Evolutionary conservation across 352 stramenopile species (phyloP).

Genomic region (Peronosclerospora sorghi): DNA sequence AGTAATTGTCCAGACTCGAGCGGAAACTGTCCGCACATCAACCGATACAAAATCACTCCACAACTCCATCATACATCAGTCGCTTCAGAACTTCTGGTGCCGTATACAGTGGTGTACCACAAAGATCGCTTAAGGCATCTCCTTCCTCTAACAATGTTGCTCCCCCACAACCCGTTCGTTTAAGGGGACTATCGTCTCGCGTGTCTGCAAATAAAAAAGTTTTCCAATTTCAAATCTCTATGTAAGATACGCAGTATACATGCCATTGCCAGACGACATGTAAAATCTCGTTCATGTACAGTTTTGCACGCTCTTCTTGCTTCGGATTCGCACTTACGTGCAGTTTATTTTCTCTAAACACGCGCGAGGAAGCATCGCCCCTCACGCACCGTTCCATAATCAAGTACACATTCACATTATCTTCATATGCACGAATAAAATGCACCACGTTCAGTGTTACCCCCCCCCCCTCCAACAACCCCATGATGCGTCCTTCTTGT

Average conservation of each 20-base stretch:
- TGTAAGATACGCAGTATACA: too few species aligned
- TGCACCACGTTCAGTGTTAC: constrained; percentile 76
- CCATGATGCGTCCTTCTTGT: constrained; percentile 69
- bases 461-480: constrained; percentile 56
- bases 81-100: constrained; percentile 52
- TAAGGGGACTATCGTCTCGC: constrained; percentile 48
- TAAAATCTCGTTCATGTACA: constrained; percentile 68
- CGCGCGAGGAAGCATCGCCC: constrained; percentile 37
- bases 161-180: constrained; percentile 72
- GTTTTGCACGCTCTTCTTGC: constrained; percentile 33
- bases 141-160: constrained; percentile 40
- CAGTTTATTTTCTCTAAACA: constrained; percentile 14
- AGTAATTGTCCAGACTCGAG: constrained; percentile 48
- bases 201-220: too few species aligned
- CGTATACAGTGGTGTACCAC: constrained; percentile 64
- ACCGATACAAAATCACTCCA: constrained; percentile 61
- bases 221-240: too few species aligned
- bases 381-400: constrained; percentile 74
- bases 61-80: constrained; percentile 73
- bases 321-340: constrained; percentile 7
- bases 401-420: constrained; percentile 58
- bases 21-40: constrained; percentile 51
- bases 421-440: constrained; percentile 73
- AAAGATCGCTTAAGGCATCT: constrained; percentile 33
- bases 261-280: too few species aligned